Evolutionary conservation across 345 rosid genomes (phyloP).

Genomic region (Boechera retrofracta): DNA sequence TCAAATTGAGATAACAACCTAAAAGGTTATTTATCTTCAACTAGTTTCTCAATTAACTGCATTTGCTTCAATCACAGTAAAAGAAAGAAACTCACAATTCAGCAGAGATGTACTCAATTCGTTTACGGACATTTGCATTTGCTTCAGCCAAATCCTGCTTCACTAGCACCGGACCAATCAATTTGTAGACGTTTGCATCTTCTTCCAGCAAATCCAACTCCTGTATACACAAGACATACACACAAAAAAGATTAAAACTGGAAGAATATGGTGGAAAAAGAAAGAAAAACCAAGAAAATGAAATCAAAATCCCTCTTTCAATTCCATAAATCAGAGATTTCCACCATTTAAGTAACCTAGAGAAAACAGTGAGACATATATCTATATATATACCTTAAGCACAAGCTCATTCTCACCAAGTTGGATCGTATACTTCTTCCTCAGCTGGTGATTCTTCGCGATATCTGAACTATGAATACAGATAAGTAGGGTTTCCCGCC

Average conservation of each 20-base stretch:
- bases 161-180: slow-evolving; percentile 97
- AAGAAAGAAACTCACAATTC: slow-evolving; percentile 62
- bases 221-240: slow-evolving; percentile 46
- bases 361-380: slow-evolving; percentile 1
- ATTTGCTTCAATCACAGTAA: slow-evolving; percentile 5
- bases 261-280: background rate
- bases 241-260: background rate
- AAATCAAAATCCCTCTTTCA: background rate
- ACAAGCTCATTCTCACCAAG: slow-evolving; percentile 98
- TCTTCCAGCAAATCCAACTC: slow-evolving; percentile 86
- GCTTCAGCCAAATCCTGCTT: slow-evolving; percentile 98
- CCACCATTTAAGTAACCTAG: background rate
- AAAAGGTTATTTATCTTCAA: background rate
- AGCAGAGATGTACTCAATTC: slow-evolving; percentile 92
- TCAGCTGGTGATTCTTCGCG: slow-evolving; percentile 85
- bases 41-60: background rate
- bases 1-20: no score
- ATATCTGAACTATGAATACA: slow-evolving; percentile 54
- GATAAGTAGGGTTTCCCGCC: slow-evolving; percentile 25
- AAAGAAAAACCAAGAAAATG: slow-evolving; percentile 1
- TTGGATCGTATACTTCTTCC: slow-evolving; percentile 93
- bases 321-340: slow-evolving; percentile 5
- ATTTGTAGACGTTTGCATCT: slow-evolving; percentile 88
- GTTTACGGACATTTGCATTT: slow-evolving; percentile 91
- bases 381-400: slow-evolving; percentile 60